Evolutionary conservation across 2,329 filamentous ascomycete species (phyloP), one percentile per base, ranked within the genome.

Genomic region (Graphium sp.): DNA sequence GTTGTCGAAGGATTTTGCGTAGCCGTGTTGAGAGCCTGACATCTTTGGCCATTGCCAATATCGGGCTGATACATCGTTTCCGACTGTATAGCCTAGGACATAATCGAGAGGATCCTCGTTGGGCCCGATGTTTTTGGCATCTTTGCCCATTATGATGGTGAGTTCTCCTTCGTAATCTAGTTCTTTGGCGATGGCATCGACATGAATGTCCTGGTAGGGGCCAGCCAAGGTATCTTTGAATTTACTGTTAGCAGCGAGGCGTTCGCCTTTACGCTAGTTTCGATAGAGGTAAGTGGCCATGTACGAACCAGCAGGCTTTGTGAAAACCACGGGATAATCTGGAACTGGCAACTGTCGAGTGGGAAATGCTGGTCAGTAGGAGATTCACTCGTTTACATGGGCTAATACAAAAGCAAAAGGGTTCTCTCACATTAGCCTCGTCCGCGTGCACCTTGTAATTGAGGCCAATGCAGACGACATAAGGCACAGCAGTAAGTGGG

Each of bases 71-170:
- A 66, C 40, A 34, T 66, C 62, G 41, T 72, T 71, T 19, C 58
- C 59, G 15, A 57, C 57, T 0, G 65, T 64, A 35, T 69, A 72
- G 18, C 65, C 66, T 2, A 69, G 54, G 3, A 72, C 49, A 37
- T 66, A 63, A 15, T 58, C 49, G 5, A 58, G 36, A 5, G 61
- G 60, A 17, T 66, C 52, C 1, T 47, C 48, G 28, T 60, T 56
- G 4, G 47, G 36, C n/a, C n/a, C n/a, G 3, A 66, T 52, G 29
- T 66, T 55, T 37, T 62, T 63, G 29, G 50, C 54, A 18, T 55
- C 49, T 21, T 53, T 50, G 7, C 56, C 55, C 16, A 66, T 58
- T 4, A 66, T 48, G 18, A 67, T 50, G 5, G 50, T 55, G 30
- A 67, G 51, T 36, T 67, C 62, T 1, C 55, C 59, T 36, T 66